These are phyloP conservation scores for Vararia minispora DNA, from an alignment of 768 basidiomycete species.

Conservation along the genomic window DNA sequence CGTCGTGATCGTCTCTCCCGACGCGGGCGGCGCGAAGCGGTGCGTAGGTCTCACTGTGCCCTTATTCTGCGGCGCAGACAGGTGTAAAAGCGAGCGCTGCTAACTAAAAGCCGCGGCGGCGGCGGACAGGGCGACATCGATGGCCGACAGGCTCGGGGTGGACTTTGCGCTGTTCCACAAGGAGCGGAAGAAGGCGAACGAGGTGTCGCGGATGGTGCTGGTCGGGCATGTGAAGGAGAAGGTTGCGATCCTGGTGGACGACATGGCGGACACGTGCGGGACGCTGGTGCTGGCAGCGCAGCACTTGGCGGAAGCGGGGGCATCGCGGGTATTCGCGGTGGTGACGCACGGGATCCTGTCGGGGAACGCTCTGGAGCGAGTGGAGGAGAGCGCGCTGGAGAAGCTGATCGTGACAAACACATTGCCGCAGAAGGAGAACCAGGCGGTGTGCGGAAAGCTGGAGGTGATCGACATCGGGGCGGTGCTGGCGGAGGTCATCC, in stretches of 20 bases:
- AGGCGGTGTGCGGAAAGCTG: constrained; percentile 61
- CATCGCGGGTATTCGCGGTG: constrained; percentile 75
- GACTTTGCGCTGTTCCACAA: constrained; percentile 99
- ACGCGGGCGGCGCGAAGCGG: constrained; percentile 98
- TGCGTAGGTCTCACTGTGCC: constrained; percentile 22
- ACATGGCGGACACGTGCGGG: constrained; percentile 97
- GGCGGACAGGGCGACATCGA: constrained; percentile 75
- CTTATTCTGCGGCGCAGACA: not conserved
- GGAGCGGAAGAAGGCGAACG: constrained; percentile 94
- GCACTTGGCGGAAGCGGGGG: constrained; percentile 85
- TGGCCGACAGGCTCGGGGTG: constrained; percentile 90
- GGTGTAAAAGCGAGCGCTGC: not conserved
- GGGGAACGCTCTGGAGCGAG: constrained; percentile 70
- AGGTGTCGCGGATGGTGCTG: constrained; percentile 89
- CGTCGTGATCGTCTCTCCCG: constrained; percentile 93
- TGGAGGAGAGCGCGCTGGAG: constrained; percentile 68
- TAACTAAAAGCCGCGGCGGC: not conserved
- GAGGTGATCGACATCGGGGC: constrained; percentile 93
- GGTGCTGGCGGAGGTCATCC: constrained; percentile 91
- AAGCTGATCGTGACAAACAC: constrained; percentile 98
- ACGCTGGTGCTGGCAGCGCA: constrained; percentile 87
- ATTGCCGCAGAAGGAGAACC: constrained; percentile 78
- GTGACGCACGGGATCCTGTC: constrained; percentile 96
- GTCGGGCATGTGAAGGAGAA: constrained; percentile 92
- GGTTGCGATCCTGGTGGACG: constrained; percentile 91